Evolutionary conservation across 2,329 filamentous ascomycete genomes (phyloP), one percentile per base, ranked within the genome.

Genomic region (Fusarium gaditjirri): DNA sequence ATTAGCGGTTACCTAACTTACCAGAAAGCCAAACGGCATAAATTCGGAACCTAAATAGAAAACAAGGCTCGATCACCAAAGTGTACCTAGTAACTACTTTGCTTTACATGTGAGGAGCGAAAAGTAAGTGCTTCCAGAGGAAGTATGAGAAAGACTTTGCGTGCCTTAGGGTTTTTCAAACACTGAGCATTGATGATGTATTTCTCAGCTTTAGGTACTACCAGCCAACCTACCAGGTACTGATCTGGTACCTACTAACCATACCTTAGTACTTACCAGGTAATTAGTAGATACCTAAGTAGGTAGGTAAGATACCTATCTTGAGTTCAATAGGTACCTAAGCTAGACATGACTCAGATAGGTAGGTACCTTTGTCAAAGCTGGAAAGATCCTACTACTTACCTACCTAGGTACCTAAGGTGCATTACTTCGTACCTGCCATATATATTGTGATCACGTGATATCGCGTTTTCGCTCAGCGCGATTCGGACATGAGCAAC

Each of bases 381-480:
- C 31, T 50, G 29, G 17, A 25, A 50, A 21, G 44, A 31, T 31
- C 44, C 27, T 17, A 12, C 13, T 25, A 25, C 25, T 25, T 25
- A 25, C 25, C 27, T 29, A 29, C 27, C 6, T 29, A 29, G 7
- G 27, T 29, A 29, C 27, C 27, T 25, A 4, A 16, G 33, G 13
- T 35, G 16, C 16, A 10, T 8, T 21, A 27, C 21, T 47, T 31
- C 44, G 21, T n/a, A 23, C 44, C 29, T 47, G 27, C 44, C n/a
- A 19, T 6, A 31, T 19, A n/a, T 31, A n/a, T 29, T 8, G 5
- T 3, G 2, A 17, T 38, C 70, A 72, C 70, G 70, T 72, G 70
- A 68, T 12, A 76, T 78, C 80, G 80, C 76, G 80, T 78, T 69
- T 33, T 46, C 38, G 47, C 43, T 31, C 54, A 49, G 44, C 67